phyloP scores from a whole-genome alignment of 495 filamentous ascomycete species.

The Podospora australis region DNA sequence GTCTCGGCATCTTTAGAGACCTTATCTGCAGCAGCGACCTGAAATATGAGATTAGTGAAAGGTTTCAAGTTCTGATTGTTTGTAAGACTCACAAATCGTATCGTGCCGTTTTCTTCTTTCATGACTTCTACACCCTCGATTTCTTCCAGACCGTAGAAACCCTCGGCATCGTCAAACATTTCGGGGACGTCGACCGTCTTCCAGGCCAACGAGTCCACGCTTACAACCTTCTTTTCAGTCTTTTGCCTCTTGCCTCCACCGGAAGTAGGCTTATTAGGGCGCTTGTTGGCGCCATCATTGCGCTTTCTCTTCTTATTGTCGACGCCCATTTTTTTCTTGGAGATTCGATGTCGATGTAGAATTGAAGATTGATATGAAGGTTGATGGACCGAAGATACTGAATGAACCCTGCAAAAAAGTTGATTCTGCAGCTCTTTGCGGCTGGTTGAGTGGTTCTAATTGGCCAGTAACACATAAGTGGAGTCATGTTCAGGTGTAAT shows the following conservation, averaged over 20 bases:
- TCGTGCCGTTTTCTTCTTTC: constrained; percentile 30
- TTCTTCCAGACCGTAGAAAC: constrained; percentile 91
- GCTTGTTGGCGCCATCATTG: constrained; percentile 33
- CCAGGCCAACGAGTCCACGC: constrained; percentile 71
- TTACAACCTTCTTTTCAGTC: constrained; percentile 30
- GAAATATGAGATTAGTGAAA: neutral
- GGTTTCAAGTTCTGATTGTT: neutral
- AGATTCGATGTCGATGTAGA: no score
- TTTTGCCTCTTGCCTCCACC: constrained; percentile 47
- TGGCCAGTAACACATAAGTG: no score
- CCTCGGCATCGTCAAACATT: constrained; percentile 83
- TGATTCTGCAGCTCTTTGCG: no score
- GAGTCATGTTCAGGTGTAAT: no score
- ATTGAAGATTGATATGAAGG: no score
- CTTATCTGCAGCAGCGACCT: constrained; percentile 19
- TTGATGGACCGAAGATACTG: no score
- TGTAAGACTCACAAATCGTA: neutral
- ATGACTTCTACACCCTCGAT: constrained; percentile 84
- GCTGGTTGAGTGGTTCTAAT: no score
- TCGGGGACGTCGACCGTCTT: constrained; percentile 76
- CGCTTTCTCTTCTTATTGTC: neutral
- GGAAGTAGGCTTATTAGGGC: constrained; percentile 28
- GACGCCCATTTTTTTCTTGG: constrained; percentile 1
- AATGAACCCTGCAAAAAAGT: no score
- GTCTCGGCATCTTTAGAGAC: constrained; percentile 1